Base-by-base conservation (phyloP, 176 grass and related monocot species). In the Tillandsia fasciculata region DNA sequence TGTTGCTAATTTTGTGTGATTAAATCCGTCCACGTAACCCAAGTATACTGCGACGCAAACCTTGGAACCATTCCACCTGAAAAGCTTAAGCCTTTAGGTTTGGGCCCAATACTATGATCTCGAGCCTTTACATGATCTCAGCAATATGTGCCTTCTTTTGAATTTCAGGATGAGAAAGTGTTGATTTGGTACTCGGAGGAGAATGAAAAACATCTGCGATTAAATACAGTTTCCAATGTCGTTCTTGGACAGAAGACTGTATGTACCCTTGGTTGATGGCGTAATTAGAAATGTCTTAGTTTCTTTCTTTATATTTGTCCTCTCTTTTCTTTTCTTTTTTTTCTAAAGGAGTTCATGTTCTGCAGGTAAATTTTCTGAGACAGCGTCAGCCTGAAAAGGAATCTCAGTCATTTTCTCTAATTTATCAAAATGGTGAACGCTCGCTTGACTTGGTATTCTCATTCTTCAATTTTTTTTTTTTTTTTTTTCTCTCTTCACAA, bases 201-300 rank as follows among this genome's bases (percentile, higher is more conserved):
- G 69, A 88, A 84, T 69, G 94, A 86, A 75, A 99, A 93, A 68
- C 54, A 54, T 74, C 77, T 99, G 69, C 82, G 75, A 72, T 78
- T 99, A 72, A 93, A 68, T 77, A 75, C 68, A 26, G 86, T 93
- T 26, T 87, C 87, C 49, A 99, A 64, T 72, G 56, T 99, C 74
- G 65, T 93, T 75, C 72, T 77, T 48, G 94, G 94, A 72, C 94
- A 99, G 67, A 87, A 93, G 67, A 99, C 87, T n/a, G 89, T 99
- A 88, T 83, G 82, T 49, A 52, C 48, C 73, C 74, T 74, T 76
- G 76, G 18, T 17, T 66, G 17, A 51, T 23, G 15, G 56, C 56
- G 7, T 42, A 42, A 42, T 42, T 6, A 61, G 56, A 18, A 61
- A 15, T 65, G 56, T 72, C 2, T 56, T 78, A 56, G 56, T 20